Evolutionary conservation across 108 stramenopile genomes (phyloP).

Genomic region (Licmophora abbreviata): DNA sequence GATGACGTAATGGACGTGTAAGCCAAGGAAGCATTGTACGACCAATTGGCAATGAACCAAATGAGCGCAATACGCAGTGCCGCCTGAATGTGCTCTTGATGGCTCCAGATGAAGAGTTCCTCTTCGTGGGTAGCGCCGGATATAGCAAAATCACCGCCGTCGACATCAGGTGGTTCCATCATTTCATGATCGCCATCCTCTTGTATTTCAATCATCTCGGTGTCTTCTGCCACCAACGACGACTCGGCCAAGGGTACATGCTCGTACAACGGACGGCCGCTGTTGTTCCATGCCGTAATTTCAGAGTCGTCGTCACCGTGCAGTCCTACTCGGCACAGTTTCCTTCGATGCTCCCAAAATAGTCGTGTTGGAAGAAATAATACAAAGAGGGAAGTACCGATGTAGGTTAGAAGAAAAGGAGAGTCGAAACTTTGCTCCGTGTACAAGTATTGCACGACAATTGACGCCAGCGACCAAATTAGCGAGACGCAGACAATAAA

Average conservation of each 20-base stretch:
- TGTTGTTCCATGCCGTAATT: conserved; percentile 30
- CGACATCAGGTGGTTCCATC: too few relatives aligned
- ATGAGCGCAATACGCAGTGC: conserved; percentile 63
- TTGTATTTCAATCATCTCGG: too few relatives aligned
- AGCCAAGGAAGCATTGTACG: conserved; percentile 76
- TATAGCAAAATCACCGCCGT: too few relatives aligned
- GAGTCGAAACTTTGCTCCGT: conserved; percentile 63
- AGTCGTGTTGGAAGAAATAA: conserved; percentile 50
- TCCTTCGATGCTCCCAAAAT: background rate
- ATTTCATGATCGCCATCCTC: too few relatives aligned
- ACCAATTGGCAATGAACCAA: conserved; percentile 89
- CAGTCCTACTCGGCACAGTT: background rate
- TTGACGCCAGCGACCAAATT: conserved; percentile 78
- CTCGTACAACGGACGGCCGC: conserved; percentile 5
- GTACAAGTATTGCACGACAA: conserved; percentile 85
- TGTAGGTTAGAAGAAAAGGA: conserved; percentile 89
- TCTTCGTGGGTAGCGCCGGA: too few relatives aligned
- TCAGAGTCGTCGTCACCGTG: conserved; percentile 3
- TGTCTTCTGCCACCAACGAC: too few relatives aligned
- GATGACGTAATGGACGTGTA: conserved; percentile 85
- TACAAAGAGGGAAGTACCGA: conserved; percentile 76
- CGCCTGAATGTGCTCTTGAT: conserved; percentile 39
- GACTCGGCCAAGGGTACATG: background rate
- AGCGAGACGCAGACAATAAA: conserved; percentile 78
- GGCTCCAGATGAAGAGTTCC: conserved; percentile 30